phyloP scores from a whole-genome alignment of 805 yeast genomes.

The Hanseniaspora hatyaiensis region DNA sequence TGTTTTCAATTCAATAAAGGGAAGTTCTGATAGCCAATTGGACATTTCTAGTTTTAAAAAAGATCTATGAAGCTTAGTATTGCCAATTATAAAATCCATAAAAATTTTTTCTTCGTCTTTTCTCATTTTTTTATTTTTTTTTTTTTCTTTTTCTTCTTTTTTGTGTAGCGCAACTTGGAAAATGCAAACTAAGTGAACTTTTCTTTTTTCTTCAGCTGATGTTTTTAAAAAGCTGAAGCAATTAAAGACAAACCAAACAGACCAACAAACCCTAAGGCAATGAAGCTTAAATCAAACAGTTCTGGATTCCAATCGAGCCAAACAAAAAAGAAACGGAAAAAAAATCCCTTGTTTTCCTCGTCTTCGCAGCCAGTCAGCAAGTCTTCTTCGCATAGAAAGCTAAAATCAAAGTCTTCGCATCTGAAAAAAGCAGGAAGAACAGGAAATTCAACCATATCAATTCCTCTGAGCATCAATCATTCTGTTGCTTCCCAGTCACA shows the following conservation, averaged over 20 bases:
- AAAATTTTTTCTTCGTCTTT: too few relatives aligned
- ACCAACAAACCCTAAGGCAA: background rate
- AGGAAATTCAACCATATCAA: background rate
- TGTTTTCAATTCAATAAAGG: too few relatives aligned
- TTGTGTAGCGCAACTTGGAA: too few relatives aligned
- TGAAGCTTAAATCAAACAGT: conserved; percentile 1
- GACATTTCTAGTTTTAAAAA: too few relatives aligned
- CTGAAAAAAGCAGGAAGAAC: background rate
- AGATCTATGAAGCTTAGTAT: too few relatives aligned
- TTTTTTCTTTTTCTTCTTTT: too few relatives aligned
- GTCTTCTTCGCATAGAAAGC: background rate
- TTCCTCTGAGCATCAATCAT: background rate
- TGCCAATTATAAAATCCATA: too few relatives aligned
- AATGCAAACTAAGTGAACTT: too few relatives aligned
- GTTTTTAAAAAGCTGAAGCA: too few relatives aligned
- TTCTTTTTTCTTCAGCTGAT: too few relatives aligned
- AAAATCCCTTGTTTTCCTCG: background rate
- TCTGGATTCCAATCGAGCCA: conserved; percentile 5
- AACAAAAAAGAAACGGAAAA: background rate
- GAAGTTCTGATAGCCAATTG: too few relatives aligned
- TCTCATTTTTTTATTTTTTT: too few relatives aligned
- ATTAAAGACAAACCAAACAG: background rate
- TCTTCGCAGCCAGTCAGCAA: background rate
- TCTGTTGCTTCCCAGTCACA: conserved; percentile 9
- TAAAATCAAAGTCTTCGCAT: background rate